Percentiles rank a stretch among this genome's conserved stretches.
Conservation (phyloP, 306 rosid genomes). For the Canavalia gladiata region DNA sequence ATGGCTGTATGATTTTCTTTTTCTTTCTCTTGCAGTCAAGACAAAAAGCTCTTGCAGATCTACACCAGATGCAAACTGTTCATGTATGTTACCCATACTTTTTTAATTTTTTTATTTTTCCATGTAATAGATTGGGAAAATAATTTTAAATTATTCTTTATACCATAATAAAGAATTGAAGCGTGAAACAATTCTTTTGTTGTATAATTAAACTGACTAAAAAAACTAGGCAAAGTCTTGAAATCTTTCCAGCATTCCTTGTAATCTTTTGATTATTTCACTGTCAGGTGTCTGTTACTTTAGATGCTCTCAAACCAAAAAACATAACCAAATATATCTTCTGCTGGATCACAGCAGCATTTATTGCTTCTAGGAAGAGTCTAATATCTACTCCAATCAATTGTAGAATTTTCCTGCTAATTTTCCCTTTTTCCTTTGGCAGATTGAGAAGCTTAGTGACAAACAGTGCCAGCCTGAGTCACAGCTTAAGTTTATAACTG, state of each 20-base stretch:
- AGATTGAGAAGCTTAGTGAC: constrained; percentile 96
- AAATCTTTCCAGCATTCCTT: constrained; percentile 20
- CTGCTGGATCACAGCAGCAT: background rate
- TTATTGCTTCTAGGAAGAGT: constrained; percentile 6
- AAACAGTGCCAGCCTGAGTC: constrained; percentile 97
- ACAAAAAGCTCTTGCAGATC: constrained; percentile 93
- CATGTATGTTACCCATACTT: constrained; percentile 64
- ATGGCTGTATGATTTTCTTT: constrained; percentile 16
- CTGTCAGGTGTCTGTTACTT: background rate
- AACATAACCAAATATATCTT: background rate
- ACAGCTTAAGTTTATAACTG: constrained; percentile 95
- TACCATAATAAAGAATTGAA: background rate
- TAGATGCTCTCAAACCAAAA: background rate
- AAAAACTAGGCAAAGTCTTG: background rate
- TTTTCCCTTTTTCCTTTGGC: constrained; percentile 30
- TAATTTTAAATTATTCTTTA: background rate
- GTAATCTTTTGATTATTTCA: constrained; percentile 10
- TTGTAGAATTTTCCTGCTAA: constrained; percentile 11
- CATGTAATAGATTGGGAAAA: background rate
- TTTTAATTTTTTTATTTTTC: background rate
- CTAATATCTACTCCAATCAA: constrained; percentile 29
- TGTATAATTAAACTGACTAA: constrained; percentile 7
- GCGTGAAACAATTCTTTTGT: background rate
- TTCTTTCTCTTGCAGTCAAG: constrained; percentile 73
- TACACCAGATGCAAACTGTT: constrained; percentile 90